Evolutionary conservation across 2,329 filamentous ascomycete genomes (phyloP).

Genomic region (Xylariales sp.): DNA sequence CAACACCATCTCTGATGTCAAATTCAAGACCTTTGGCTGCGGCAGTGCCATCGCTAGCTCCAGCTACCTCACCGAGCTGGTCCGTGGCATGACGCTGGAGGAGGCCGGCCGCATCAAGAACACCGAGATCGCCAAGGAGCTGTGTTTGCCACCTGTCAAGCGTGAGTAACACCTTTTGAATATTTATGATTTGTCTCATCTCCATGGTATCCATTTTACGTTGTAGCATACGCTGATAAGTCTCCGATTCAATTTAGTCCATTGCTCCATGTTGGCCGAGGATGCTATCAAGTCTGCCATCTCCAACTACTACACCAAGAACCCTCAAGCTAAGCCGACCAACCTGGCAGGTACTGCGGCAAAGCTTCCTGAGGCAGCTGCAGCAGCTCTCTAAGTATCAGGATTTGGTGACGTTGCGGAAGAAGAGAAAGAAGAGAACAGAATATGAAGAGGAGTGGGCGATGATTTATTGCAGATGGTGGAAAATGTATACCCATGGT

Average conservation of each 20-base stretch:
- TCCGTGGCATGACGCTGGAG: constrained; percentile 93
- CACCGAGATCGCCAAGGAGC: constrained; percentile 95
- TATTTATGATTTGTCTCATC: too few relatives aligned
- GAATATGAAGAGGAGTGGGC: too few relatives aligned
- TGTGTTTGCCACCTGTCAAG: constrained; percentile 76
- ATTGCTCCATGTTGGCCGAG: constrained; percentile 90
- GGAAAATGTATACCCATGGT: too few relatives aligned
- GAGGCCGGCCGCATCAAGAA: constrained; percentile 92
- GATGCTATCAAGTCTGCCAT: constrained; percentile 92
- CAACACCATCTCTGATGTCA: constrained; percentile 74
- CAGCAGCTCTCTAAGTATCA: constrained; percentile 22
- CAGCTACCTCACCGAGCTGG: constrained; percentile 90
- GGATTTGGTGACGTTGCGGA: background rate
- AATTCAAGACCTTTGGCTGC: constrained; percentile 82
- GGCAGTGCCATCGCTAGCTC: constrained; percentile 88
- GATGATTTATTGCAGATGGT: too few relatives aligned
- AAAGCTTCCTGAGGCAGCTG: constrained; percentile 54
- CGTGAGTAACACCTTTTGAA: too few relatives aligned
- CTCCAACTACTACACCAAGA: constrained; percentile 87
- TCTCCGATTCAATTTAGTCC: constrained; percentile 63
- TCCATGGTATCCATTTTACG: too few relatives aligned
- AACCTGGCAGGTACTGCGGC: constrained; percentile 72
- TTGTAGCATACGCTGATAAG: too few relatives aligned
- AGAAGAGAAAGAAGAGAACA: too few relatives aligned
- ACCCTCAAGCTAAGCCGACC: constrained; percentile 69